Percentiles rank a stretch among this genome's conserved stretches.
Conservation (phyloP, 768 basidiomycete species). For the Tremella yokohamensis region DNA sequence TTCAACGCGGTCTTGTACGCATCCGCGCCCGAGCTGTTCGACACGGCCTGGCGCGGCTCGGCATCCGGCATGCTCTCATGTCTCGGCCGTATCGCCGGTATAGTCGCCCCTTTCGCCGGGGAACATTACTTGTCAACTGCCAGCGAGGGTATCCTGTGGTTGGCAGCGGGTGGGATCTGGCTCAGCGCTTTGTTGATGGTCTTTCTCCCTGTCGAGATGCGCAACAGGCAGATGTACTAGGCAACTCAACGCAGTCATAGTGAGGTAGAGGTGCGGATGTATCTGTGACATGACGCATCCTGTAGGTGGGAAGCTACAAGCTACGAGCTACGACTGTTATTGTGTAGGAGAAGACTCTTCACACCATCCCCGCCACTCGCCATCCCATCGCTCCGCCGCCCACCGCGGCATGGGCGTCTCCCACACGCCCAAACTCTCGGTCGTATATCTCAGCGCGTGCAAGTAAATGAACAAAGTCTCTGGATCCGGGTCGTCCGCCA, state of each 20-base stretch:
- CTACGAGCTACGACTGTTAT: neutral
- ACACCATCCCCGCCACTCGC: constrained; percentile 45
- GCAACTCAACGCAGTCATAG: neutral
- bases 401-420: constrained; percentile 63
- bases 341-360: constrained; percentile 20
- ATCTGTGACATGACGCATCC: too few species aligned
- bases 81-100: constrained; percentile 41
- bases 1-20: constrained; percentile 51
- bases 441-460: constrained; percentile 70
- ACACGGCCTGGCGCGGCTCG: constrained; percentile 44
- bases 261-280: neutral
- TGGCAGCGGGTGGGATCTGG: constrained; percentile 46
- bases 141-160: constrained; percentile 44
- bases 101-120: constrained; percentile 48
- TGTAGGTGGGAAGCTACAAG: too few species aligned
- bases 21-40: constrained; percentile 49
- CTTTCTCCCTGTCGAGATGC: constrained; percentile 47
- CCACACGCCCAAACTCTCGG: constrained; percentile 39
- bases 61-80: constrained; percentile 46
- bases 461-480: constrained; percentile 92
- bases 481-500: constrained; percentile 88
- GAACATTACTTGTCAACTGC: constrained; percentile 23
- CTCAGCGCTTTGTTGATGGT: constrained; percentile 37
- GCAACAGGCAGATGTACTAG: constrained; percentile 49
- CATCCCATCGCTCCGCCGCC: constrained; percentile 58